These are phyloP conservation scores for Phytopythium vexans DNA, from an alignment of 352 stramenopile species.

Conservation along the genomic window DNA sequence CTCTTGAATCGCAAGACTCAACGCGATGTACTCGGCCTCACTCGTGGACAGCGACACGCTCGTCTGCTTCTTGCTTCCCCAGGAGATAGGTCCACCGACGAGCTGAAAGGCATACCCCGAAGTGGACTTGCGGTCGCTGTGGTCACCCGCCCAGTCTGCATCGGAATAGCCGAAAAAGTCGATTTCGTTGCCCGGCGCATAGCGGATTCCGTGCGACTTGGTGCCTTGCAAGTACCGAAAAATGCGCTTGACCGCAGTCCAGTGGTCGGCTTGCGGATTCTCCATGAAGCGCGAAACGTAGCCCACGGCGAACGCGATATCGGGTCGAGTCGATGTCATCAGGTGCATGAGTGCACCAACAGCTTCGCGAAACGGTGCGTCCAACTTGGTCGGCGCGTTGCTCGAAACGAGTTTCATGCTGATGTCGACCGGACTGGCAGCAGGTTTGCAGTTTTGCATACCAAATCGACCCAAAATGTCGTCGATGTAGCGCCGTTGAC, in stretches of 20 bases:
- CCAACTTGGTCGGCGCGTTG: too few relatives aligned
- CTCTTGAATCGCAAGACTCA: slow-evolving; percentile 10
- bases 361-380: too few relatives aligned
- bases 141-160: slow-evolving; percentile 10
- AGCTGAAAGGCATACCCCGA: slow-evolving; percentile 5
- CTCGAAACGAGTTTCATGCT: too few relatives aligned
- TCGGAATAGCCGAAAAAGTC: slow-evolving; percentile 9
- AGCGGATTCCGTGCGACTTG: slow-evolving; percentile 9
- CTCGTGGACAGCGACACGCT: slow-evolving; percentile 14
- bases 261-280: slow-evolving; percentile 15
- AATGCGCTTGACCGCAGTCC: too few relatives aligned
- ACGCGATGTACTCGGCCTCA: slow-evolving; percentile 9
- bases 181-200: neutral
- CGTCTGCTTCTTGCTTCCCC: slow-evolving; percentile 10
- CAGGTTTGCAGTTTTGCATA: slow-evolving; percentile 16
- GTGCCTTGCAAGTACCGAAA: too few relatives aligned
- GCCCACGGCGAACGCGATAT: slow-evolving; percentile 12
- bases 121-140: slow-evolving; percentile 10
- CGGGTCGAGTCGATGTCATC: too few relatives aligned
- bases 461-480: too few relatives aligned
- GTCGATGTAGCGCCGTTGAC: slow-evolving; percentile 15
- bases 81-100: neutral
- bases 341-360: too few relatives aligned
- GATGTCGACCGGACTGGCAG: too few relatives aligned
- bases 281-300: slow-evolving; percentile 20